Base-by-base conservation (phyloP, 768 basidiomycete species). In the Collybia sordida region DNA sequence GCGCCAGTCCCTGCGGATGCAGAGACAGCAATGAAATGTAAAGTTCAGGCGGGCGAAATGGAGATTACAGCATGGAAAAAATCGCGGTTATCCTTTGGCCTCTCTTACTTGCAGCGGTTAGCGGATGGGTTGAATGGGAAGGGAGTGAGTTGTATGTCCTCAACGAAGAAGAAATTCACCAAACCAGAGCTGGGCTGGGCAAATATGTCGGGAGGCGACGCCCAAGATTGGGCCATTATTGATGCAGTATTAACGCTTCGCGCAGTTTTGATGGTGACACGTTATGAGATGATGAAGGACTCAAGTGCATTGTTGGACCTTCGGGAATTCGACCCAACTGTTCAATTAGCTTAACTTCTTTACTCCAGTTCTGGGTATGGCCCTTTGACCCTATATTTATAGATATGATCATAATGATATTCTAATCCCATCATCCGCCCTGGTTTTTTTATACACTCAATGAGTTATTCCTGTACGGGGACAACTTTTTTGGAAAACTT, bases 171-270 rank as follows among this genome's bases (percentile, higher is more conserved):
- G 21, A 37, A 18, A 14, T 40, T 48, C 11, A 12, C 31, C 31
- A 31, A 42, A 6, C 7, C 28, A 23, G 46, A 35, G 9, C 19
- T 23, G 18, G 35, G 47, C 8, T 57, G 56, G 56, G n/a, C 22
- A 2, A 47, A 27, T 2, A 54, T 57, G 50, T 45, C 41, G 5
- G 15, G 17, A 1, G 56, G 56, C 7, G 12, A 28, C 4, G 18
- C 53, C 17, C 37, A 34, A 2, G 46, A 54, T 21, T 57, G 56
- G 56, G 47, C 31, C 1, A 25, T 17, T 4, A 8, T 57, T 1
- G 56, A 57, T 31, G 56, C 53, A 6, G 53, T 49, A 11, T 45
- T 50, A 1, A 45, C 52, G 5, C 8, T 58, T 5, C 56, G 56
- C 3, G 53, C 56, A 12, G 42, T 58, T 3, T 8, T 55, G 12